Evolutionary conservation across 2,329 filamentous ascomycete genomes (phyloP), one percentile per base, ranked within the genome.

Genomic region (Colletotrichum liriopes): DNA sequence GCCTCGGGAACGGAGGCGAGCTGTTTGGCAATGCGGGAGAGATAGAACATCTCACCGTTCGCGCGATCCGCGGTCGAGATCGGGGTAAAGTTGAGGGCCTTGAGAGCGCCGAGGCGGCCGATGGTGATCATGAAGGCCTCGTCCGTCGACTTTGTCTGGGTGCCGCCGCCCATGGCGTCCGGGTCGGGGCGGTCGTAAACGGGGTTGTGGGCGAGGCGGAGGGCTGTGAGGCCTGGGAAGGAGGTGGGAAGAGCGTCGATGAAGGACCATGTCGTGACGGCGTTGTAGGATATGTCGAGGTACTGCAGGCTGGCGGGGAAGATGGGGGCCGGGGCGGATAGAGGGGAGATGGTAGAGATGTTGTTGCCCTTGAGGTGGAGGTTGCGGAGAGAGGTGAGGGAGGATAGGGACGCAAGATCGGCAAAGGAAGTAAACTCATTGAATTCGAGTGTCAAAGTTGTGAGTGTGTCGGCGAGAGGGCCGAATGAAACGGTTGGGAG

Each of bases 1-100:
- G 81, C 81, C 67, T 89, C 86, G 0, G 90, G 84, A 0, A 90
- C 88, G 4, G 86, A 84, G 1, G 91, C 88, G 49, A 98, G 85
- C 79, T 96, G 93, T 74, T 91, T 91, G 14, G 89, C 93, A 70
- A 98, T 96, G 65, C 93, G 89, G 0, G 92, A 94, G 14, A 98
- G 89, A 80, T 99, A 99, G 81, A 97, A 99, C 78, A 96, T 92
- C 77, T 98, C 96, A 5, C 95, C 95, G 78, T 98, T 96, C 65
- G 90, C 87, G 23, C 96, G 91, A 80, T 98, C 95, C 52, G 92
- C 90, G 1, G 86, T 76, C 0, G 91, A 91, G 76, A 98, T 91
- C 20, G 85, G 84, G 74, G 91, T 91, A 79, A 93, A 94, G 79
- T 96, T 96, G 39, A 98, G 87, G 0, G 85, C 86, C 65, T 87